A percentile compares a stretch with the other conserved stretches of the same genome.
Conservation (phyloP, 164 flowering plant species). For the Chloranthus sessilifolius region DNA sequence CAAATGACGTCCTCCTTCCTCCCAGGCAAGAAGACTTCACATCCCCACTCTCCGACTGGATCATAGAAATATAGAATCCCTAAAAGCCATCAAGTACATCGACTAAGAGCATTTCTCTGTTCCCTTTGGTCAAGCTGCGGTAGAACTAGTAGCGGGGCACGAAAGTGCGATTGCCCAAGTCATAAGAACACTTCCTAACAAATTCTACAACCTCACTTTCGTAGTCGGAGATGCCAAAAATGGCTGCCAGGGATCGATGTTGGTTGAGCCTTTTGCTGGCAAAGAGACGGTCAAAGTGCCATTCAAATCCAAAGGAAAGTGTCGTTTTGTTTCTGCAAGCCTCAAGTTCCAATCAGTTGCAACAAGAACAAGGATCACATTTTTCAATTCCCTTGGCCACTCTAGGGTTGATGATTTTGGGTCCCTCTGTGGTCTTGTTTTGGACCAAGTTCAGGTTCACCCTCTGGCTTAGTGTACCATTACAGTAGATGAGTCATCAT, state of each 20-base stretch:
- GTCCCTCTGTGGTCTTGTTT: slow-evolving; percentile 6
- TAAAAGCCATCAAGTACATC: slow-evolving; percentile 8
- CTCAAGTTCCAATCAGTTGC: slow-evolving; percentile 4
- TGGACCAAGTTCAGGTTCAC: slow-evolving; percentile 6
- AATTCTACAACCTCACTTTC: slow-evolving; percentile 8
- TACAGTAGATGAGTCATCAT: too few relatives aligned
- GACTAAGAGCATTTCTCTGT: slow-evolving; percentile 5
- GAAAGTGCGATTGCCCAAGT: slow-evolving; percentile 12
- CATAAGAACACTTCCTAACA: slow-evolving; percentile 9
- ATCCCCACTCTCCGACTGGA: slow-evolving; percentile 11
- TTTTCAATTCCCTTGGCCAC: slow-evolving; percentile 9
- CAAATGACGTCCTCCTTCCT: slow-evolving; percentile 7
- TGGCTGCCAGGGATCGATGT: slow-evolving; percentile 10
- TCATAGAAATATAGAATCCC: slow-evolving; percentile 11
- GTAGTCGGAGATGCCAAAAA: slow-evolving; percentile 9
- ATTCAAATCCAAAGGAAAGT: slow-evolving; percentile 9
- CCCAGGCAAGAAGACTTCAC: slow-evolving; percentile 2
- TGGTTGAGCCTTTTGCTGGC: slow-evolving; percentile 10
- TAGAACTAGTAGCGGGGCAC: slow-evolving; percentile 8
- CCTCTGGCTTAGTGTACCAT: too few relatives aligned
- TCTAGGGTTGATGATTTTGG: slow-evolving; percentile 8
- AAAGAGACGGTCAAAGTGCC: slow-evolving; percentile 6
- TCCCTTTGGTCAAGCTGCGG: slow-evolving; percentile 2
- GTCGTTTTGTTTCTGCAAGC: slow-evolving; percentile 2
- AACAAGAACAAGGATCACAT: slow-evolving; percentile 8